A percentile compares a stretch with the other conserved stretches of the same genome.
Evolutionary conservation across 2,329 filamentous ascomycete genomes (phyloP).

Genomic region (Colletotrichum abscissum): DNA sequence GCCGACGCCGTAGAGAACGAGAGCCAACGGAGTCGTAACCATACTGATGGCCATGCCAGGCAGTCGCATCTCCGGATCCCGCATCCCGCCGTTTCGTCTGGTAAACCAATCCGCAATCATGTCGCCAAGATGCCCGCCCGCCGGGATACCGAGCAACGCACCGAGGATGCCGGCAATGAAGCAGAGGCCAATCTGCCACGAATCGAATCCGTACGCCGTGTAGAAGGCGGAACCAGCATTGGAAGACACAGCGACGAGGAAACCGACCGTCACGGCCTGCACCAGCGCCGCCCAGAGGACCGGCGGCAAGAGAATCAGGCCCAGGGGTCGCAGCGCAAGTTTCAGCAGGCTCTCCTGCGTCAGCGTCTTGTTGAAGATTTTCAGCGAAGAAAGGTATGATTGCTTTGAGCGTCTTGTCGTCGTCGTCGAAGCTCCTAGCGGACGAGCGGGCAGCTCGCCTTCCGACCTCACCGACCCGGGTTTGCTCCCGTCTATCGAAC

Average conservation of each 20-base stretch:
- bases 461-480: slow-evolving; percentile 32
- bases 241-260: slow-evolving; percentile 65
- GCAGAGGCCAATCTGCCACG: slow-evolving; percentile 61
- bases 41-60: slow-evolving; percentile 63
- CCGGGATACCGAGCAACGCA: slow-evolving; percentile 59
- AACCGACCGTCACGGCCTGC: slow-evolving; percentile 65
- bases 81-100: slow-evolving; percentile 62
- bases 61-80: slow-evolving; percentile 71
- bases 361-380: slow-evolving; percentile 52
- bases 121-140: slow-evolving; percentile 61
- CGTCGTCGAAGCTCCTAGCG: neutral
- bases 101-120: slow-evolving; percentile 61
- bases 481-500: slow-evolving; percentile 17
- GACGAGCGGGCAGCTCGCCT: slow-evolving; percentile 32
- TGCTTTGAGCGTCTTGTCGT: slow-evolving; percentile 36
- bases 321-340: slow-evolving; percentile 61
- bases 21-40: slow-evolving; percentile 58
- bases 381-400: slow-evolving; percentile 49
- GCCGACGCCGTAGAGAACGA: slow-evolving; percentile 60
- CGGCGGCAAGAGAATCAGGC: slow-evolving; percentile 61
- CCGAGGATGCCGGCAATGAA: slow-evolving; percentile 62
- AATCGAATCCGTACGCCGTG: slow-evolving; percentile 53
- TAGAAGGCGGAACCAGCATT: slow-evolving; percentile 60
- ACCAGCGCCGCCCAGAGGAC: slow-evolving; percentile 67
- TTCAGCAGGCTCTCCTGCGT: slow-evolving; percentile 59